Conservation (phyloP, 2,329 filamentous ascomycete genomes). For the Clonostachys rosea region DNA sequence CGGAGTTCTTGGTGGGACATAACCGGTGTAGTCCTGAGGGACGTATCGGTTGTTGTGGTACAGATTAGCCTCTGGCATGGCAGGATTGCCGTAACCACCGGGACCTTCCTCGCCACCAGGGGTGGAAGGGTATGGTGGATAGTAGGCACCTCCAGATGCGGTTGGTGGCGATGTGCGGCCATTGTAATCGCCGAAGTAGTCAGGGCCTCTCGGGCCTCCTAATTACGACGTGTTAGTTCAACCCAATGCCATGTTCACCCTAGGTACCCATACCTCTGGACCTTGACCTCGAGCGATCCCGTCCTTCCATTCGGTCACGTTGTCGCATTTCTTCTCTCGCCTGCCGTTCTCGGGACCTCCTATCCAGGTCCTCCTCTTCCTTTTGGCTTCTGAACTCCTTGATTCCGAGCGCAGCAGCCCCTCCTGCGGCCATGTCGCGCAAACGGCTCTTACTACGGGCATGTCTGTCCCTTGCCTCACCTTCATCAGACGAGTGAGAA, state of each 20-base stretch:
- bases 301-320: background rate
- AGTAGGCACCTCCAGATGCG: constrained; percentile 46
- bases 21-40: constrained; percentile 34
- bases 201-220: constrained; percentile 19
- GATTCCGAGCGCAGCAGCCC: constrained; percentile 58
- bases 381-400: constrained; percentile 52
- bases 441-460: constrained; percentile 51
- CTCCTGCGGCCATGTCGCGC: constrained; percentile 50
- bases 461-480: constrained; percentile 22
- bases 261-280: background rate
- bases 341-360: constrained; percentile 4
- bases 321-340: constrained; percentile 2
- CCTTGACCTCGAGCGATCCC: constrained; percentile 10
- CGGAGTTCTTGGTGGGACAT: constrained; percentile 9
- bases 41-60: constrained; percentile 33
- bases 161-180: constrained; percentile 39
- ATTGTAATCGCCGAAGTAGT: constrained; percentile 27
- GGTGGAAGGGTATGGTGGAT: constrained; percentile 31
- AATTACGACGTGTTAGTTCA: constrained; percentile 21
- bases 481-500: constrained; percentile 22
- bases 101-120: constrained; percentile 11
- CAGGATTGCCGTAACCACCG: constrained; percentile 11
- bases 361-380: constrained; percentile 16
- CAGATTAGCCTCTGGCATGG: constrained; percentile 29
- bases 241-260: background rate